phyloP scores from a whole-genome alignment of 139 green algal species.

The Chlamydomonas schloesseri region DNA sequence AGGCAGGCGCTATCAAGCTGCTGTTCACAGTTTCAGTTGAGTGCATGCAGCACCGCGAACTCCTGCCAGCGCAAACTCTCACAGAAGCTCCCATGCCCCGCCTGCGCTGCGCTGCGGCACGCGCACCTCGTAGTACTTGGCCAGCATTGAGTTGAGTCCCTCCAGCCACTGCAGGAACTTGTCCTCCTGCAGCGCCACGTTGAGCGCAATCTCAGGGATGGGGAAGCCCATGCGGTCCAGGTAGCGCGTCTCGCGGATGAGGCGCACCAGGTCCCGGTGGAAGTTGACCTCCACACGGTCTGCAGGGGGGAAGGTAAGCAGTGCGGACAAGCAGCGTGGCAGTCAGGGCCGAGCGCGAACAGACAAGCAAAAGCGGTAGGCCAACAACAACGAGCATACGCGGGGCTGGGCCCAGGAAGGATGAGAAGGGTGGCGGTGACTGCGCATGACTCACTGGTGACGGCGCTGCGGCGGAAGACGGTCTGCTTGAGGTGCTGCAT shows the following conservation, averaged over 20 bases:
- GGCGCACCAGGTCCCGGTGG: conserved; percentile 70
- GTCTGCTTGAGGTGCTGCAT: conserved; percentile 83
- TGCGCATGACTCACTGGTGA: conserved; percentile 64
- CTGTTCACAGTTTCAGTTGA: no score
- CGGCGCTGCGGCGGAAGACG: conserved; percentile 72
- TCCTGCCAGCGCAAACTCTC: no score
- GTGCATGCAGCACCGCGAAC: no score
- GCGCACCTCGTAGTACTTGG: conserved; percentile 76
- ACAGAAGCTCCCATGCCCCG: no score
- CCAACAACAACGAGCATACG: no score
- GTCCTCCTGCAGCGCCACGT: conserved; percentile 85
- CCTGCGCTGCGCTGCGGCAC: no score
- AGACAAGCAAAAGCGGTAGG: no score
- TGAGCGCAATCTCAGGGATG: conserved; percentile 87
- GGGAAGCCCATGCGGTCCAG: conserved; percentile 91
- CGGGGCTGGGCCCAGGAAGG: no score
- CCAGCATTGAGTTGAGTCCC: conserved; percentile 83
- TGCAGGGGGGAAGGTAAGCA: neutral
- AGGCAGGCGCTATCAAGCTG: no score
- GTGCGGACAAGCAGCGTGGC: no score
- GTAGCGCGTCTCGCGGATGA: conserved; percentile 90
- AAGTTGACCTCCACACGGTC: conserved; percentile 85
- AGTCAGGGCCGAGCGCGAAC: no score
- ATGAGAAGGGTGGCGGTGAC: no score
- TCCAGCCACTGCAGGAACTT: conserved; percentile 83